Evolutionary conservation across 441 rosid genomes (phyloP), one percentile per base, ranked within the genome.

Genomic region (Geranium incanum): DNA sequence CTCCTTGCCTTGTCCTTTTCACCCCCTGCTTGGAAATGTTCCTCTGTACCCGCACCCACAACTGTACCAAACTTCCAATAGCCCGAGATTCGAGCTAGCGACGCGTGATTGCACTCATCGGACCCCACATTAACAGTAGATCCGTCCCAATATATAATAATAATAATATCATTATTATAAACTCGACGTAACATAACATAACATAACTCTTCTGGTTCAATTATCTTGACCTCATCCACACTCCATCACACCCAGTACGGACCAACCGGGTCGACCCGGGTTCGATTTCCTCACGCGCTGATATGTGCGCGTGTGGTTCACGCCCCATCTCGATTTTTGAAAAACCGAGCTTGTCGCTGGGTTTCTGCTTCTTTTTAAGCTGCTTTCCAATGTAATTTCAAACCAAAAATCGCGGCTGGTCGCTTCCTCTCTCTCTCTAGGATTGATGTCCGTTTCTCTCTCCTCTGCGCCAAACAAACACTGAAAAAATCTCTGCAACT

Each of bases 321-420:
- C 15, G 11, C 57, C 1, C 57, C 15, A 12, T 13, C 57, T n/a
- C 15, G 15, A 48, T 48, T 3, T 48, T 11, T 2, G 4, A 48
- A 48, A 48, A 11, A 11, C 12, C n/a, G 15, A 48, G n/a, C 57
- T 13, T 48, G 15, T 48, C 57, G 13, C 57, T 9, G 57, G 13
- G 15, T 48, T 2, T 66, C 45, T 65, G 6, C 23, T 36, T 8
- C 1, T 70, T 76, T 67, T 75, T 74, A 81, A 81, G 84, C 78
- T 66, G 78, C 87, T 76, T 70, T 76, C 77, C 48, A 68, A 75
- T 60, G 73, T 82, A 84, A 28, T 48, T 12, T 11, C 67, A 77
- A 81, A 79, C 65, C 73, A 77, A 69, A 75, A 77, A 39, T 76
- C 81, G 78, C 81, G 77, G 81, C 84, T 81, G 74, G 45, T 60